Percentiles rank a stretch among this genome's conserved stretches.
Evolutionary conservation across 2,329 filamentous ascomycete species (phyloP).

Genomic region (Fusarium transvaalense): DNA sequence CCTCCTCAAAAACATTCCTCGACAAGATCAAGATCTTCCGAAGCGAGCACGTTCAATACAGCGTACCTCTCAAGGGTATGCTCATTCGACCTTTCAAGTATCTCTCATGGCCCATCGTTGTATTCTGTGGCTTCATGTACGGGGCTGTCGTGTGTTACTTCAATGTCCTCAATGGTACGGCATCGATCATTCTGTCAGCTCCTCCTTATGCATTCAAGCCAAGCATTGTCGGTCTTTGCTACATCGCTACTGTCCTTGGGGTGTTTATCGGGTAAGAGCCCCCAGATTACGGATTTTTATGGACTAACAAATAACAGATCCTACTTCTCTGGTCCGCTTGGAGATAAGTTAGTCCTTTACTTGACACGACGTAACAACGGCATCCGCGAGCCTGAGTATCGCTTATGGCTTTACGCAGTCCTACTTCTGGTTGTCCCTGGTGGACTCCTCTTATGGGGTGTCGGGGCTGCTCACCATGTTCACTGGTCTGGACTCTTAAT

Average conservation of each 20-base stretch:
- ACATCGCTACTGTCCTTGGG: neutral
- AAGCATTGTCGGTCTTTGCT: neutral
- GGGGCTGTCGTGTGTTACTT: conserved; percentile 5
- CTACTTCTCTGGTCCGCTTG: neutral
- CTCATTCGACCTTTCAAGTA: neutral
- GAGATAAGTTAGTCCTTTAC: neutral
- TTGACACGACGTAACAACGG: neutral
- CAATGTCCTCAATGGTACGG: conserved; percentile 1
- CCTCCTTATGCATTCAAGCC: neutral
- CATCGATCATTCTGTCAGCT: neutral
- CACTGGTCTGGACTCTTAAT: neutral
- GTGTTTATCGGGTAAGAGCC: neutral
- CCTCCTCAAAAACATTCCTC: neutral
- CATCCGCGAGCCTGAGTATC: neutral
- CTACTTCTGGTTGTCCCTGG: neutral
- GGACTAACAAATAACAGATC: neutral
- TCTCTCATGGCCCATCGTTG: neutral
- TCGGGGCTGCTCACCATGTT: neutral
- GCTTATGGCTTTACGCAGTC: neutral
- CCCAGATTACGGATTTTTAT: neutral
- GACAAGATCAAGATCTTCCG: neutral
- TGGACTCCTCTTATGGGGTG: neutral
- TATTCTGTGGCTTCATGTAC: conserved; percentile 5
- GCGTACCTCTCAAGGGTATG: neutral
- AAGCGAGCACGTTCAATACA: neutral